Percentiles rank a stretch among this genome's conserved stretches.
Evolutionary conservation across 148 eudicot species (phyloP).

Genomic region (Polygonum maritimum): DNA sequence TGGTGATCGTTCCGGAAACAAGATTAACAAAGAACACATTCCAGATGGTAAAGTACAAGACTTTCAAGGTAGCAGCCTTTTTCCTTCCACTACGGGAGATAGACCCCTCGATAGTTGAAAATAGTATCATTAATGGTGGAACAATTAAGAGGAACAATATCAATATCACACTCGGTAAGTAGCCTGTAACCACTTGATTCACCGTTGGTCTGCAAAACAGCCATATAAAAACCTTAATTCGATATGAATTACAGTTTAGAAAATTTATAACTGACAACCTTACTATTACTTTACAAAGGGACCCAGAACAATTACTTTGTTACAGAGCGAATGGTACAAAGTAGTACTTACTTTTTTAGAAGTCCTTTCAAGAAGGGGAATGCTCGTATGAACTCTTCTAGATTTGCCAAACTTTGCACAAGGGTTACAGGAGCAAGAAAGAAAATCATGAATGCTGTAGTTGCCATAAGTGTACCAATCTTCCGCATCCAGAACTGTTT

Average conservation of each 20-base stretch:
- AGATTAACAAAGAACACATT: conserved; percentile 88
- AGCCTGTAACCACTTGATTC: conserved; percentile 65
- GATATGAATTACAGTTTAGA: background rate
- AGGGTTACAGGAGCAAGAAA: conserved; percentile 66
- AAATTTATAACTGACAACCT: background rate
- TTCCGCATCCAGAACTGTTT: conserved; percentile 76
- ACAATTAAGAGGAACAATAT: conserved; percentile 56
- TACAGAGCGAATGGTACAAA: background rate
- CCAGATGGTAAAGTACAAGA: conserved; percentile 74
- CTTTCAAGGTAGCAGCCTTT: conserved; percentile 72
- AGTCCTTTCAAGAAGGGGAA: conserved; percentile 54
- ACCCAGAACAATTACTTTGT: background rate
- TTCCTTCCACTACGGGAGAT: conserved; percentile 90
- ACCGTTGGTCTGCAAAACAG: conserved; percentile 38
- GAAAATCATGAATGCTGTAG: conserved; percentile 55
- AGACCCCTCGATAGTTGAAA: conserved; percentile 87
- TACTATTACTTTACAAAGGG: background rate
- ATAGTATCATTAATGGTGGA: conserved; percentile 72
- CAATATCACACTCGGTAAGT: conserved; percentile 88
- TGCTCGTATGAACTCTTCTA: conserved; percentile 37
- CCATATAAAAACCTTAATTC: background rate
- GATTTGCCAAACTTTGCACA: conserved; percentile 70
- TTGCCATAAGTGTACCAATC: conserved; percentile 51
- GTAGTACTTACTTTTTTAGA: conserved; percentile 47
- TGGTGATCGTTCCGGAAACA: conserved; percentile 54